Evolutionary conservation across 164 flowering plant species (phyloP), one percentile per base, ranked within the genome.

Genomic region (Nelumbo lutea): DNA sequence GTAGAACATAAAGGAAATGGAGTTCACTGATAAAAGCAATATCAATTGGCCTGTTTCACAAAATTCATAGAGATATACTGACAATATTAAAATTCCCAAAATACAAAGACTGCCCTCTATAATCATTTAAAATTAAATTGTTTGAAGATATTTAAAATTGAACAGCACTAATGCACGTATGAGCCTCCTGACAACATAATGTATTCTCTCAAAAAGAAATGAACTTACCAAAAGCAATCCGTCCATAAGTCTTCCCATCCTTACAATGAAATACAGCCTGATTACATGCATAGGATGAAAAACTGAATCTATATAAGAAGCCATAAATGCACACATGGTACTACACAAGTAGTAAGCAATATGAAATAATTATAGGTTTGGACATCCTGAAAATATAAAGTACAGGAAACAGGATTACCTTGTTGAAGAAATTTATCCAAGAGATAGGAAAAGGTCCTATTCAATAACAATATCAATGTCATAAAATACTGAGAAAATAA

Each of bases 201-300:
- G n/a, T n/a, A n/a, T n/a, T n/a, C n/a, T n/a, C n/a, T n/a, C n/a
- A n/a, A n/a, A n/a, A n/a, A n/a, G n/a, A n/a, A n/a, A n/a, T n/a
- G n/a, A n/a, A n/a, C n/a, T n/a, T n/a, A n/a, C n/a, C n/a, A n/a
- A n/a, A n/a, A n/a, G n/a, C n/a, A 60, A 91, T 64, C 40, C 91
- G 79, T 48, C 97, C 97, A 79, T 77, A 86, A 3, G 67, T 65
- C 53, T 77, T 62, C 57, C 90, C 87, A 76, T 83, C 71, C 48
- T 80, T 77, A 72, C 82, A 72, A 70, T 67, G 41, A 75, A 91
- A 91, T 68, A 91, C 66, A 53, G 81, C 90, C 96, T 90, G 79
- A 66, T n/a, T 9, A 51, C 48, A 59, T 10, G 46, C 62, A 64
- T 46, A 69, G 14, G 41, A 27, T 0, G 1, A 8, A 41, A 59